Evolutionary conservation across 306 rosid genomes (phyloP).

Genomic region (Lagenaria siceraria): DNA sequence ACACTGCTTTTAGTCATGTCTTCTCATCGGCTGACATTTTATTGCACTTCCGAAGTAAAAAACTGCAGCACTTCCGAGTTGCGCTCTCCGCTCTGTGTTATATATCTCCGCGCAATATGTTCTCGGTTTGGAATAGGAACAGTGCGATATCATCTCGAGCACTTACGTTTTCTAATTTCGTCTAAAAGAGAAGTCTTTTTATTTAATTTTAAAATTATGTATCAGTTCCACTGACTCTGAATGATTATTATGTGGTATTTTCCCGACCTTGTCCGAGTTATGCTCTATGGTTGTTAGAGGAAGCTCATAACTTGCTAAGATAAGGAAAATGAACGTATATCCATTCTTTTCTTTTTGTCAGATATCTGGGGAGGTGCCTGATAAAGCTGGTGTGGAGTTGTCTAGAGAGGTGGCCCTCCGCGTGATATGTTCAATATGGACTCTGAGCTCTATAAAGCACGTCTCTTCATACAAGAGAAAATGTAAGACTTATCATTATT

Average conservation of each 20-base stretch:
- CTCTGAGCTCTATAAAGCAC: slow-evolving; percentile 45
- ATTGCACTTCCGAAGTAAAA: neutral
- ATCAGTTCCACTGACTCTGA: neutral
- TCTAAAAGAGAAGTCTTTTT: neutral
- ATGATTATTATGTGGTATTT: slow-evolving; percentile 15
- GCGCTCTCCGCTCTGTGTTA: neutral
- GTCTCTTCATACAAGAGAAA: slow-evolving; percentile 38
- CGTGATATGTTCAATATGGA: slow-evolving; percentile 38
- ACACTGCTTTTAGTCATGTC: neutral
- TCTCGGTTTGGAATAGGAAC: neutral
- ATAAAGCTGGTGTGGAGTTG: slow-evolving; percentile 55
- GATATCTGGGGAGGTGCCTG: slow-evolving; percentile 59
- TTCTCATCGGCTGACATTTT: neutral
- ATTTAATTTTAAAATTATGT: neutral
- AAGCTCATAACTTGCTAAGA: slow-evolving; percentile 11
- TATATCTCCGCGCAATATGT: neutral
- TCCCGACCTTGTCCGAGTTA: slow-evolving; percentile 19
- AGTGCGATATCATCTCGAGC: neutral
- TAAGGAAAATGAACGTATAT: slow-evolving; percentile 54
- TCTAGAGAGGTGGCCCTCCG: slow-evolving; percentile 35
- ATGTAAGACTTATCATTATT: slow-evolving; percentile 46
- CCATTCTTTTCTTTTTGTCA: slow-evolving; percentile 40
- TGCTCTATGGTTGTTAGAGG: slow-evolving; percentile 19
- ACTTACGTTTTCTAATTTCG: neutral
- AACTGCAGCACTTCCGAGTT: neutral